Evolutionary conservation across 352 stramenopile species (phyloP).

Genomic region (Thalassiosira delicatula): DNA sequence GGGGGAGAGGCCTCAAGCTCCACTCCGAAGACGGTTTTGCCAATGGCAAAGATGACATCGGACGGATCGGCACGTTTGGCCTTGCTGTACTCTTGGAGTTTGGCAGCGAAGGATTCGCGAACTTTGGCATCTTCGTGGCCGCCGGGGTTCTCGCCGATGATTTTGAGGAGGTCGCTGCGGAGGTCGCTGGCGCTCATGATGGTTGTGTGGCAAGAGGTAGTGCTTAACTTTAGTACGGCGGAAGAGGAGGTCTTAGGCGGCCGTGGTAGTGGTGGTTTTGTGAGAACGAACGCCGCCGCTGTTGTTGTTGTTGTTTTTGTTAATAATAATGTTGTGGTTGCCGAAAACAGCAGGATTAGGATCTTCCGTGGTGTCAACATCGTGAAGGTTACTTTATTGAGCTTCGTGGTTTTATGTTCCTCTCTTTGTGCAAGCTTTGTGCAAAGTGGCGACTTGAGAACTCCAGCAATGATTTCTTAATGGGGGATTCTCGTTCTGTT

Average conservation of each 20-base stretch:
- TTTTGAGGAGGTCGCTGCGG: constrained; percentile 37
- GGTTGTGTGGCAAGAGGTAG: constrained; percentile 6
- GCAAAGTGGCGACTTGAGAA: no score
- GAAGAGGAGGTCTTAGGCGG: background rate
- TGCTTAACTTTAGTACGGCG: background rate
- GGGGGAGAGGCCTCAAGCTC: constrained; percentile 20
- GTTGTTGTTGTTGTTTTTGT: no score
- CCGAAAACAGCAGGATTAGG: no score
- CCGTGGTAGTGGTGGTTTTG: no score
- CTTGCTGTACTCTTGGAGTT: constrained; percentile 55
- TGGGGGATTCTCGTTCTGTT: no score
- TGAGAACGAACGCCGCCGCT: no score
- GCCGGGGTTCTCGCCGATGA: constrained; percentile 55
- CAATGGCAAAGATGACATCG: constrained; percentile 67
- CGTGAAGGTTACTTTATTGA: no score
- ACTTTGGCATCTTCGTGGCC: constrained; percentile 39
- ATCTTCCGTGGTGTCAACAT: no score
- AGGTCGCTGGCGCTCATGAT: constrained; percentile 14
- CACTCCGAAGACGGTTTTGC: constrained; percentile 46
- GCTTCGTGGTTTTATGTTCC: no score
- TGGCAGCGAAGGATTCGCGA: constrained; percentile 36
- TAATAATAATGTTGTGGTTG: no score
- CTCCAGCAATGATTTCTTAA: no score
- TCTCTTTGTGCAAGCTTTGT: no score
- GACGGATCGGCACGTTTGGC: constrained; percentile 28